Evolutionary conservation across 768 basidiomycete species (phyloP), one percentile per base, ranked within the genome.

Genomic region (Heimioporus sp.): DNA sequence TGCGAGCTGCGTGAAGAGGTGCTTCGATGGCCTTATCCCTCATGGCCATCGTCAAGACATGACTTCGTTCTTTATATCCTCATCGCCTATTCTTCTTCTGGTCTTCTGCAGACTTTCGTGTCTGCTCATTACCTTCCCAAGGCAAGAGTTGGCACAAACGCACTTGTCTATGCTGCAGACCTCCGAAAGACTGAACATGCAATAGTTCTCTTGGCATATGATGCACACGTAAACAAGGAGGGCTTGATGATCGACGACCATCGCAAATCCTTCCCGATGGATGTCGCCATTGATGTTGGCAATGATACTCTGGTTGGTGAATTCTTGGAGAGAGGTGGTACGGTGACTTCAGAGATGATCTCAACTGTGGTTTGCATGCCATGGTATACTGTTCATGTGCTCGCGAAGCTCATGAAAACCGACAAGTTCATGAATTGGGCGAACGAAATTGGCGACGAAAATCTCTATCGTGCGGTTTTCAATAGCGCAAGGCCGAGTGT

Each of bases 131-230:
- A 5, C 24, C 24, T 17, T 10, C 2, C 44, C 19, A 32, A 38
- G 4, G 28, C 43, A 13, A 51, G 49, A 10, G 24, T n/a, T 5
- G 44, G 58, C 16, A 61, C 59, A 4, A 55, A 40, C 6, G 49
- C 58, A 0, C 49, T 58, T 0, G 28, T 59, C 10, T 58, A 59
- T 34, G 52, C 52, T 9, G 28, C 52, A 4, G 42, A 48, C 7
- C 45, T 46, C 9, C 32, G 30, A 10, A 58, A 51, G 20, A 32
- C 43, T 5, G 36, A 53, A 1, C 56, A 59, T 24, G 46, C 49
- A 30, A 28, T 28, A 9, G 9, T 28, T 1, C 45, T 52, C 13
- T 28, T 52, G 13, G 4, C 28, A 3, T 17, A 4, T 0, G 42
- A 35, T 3, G 24, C 35, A 2, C 24, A 48, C 12, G 28, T 43